Base-by-base conservation (phyloP, 2,329 filamentous ascomycete genomes). In the Fusarium nygamai region DNA sequence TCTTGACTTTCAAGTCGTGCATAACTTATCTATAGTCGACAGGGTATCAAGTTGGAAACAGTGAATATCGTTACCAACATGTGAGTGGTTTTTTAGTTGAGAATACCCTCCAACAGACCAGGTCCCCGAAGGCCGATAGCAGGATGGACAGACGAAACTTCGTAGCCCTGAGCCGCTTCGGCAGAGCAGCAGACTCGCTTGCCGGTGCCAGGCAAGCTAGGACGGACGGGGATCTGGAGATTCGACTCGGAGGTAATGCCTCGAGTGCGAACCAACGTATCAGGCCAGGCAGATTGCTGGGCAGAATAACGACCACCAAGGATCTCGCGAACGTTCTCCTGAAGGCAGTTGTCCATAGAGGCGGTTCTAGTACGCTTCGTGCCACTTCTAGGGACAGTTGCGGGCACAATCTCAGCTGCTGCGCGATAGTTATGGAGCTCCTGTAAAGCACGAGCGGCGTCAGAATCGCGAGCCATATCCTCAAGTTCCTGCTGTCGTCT, bases 161-260 rank as follows among this genome's bases (percentile, higher is more conserved):
- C 82, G 77, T 87, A 87, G 46, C 84, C 81, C 68, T 83, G 85
- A 27, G 85, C 84, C 62, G 86, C 89, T 80, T 92, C 90, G 20
- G 88, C 85, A 50, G 90, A 88, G 82, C 90, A 93, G 83, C 92
- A 92, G 43, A 92, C 86, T 76, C 92, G 88, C 84, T 93, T 93
- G 71, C 88, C 85, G 74, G 87, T 85, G 73, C 86, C 86, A 51
- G 86, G 83, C 38, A 87, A 78, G 29, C 76, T 84, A 63, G 84
- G 83, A 64, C 82, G 85, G 64, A 81, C 81, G 68, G 83, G 81
- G 36, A 85, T 77, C 81, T 86, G 81, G 50, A 80, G 61, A 64
- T 77, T 78, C 36, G 77, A 61, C n/a, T 81, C 78, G 3, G 77
- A 75, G 27, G 67, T 68, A 22, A 71, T 59, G 44, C 56, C 76